Conservation (phyloP, 2,329 filamentous ascomycete species). For the Fusarium drepaniforme region DNA sequence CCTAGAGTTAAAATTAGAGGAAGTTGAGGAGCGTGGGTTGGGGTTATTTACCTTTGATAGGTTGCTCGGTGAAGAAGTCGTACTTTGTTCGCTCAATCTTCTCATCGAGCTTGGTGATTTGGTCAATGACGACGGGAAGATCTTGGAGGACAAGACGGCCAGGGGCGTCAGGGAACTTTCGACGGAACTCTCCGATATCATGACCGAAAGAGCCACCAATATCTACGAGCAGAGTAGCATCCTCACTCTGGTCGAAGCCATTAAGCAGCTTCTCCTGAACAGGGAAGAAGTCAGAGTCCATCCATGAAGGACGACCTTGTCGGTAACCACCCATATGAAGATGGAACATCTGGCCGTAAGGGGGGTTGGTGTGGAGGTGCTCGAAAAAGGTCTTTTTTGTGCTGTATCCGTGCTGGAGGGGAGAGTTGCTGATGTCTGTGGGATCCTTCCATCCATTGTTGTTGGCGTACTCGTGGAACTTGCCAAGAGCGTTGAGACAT, state of each 20-base stretch:
- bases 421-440: slow-evolving; percentile 44
- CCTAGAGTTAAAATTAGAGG: slow-evolving; percentile 38
- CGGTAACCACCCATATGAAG: slow-evolving; percentile 53
- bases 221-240: slow-evolving; percentile 49
- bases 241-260: slow-evolving; percentile 43
- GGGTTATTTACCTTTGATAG: slow-evolving; percentile 51
- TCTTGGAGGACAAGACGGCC: slow-evolving; percentile 64
- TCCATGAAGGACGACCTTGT: slow-evolving; percentile 50
- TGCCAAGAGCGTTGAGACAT: slow-evolving; percentile 34
- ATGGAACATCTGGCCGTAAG: slow-evolving; percentile 52
- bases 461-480: slow-evolving; percentile 48
- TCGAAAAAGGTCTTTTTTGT: slow-evolving; percentile 52
- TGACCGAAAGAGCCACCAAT: slow-evolving; percentile 52
- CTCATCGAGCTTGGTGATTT: slow-evolving; percentile 45
- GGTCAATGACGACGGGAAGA: slow-evolving; percentile 53
- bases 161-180: slow-evolving; percentile 50
- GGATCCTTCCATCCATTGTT: slow-evolving; percentile 47
- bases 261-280: slow-evolving; percentile 48
- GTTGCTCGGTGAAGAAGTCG: slow-evolving; percentile 61
- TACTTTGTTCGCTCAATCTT: slow-evolving; percentile 53
- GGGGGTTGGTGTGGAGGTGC: slow-evolving; percentile 44
- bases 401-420: slow-evolving; percentile 49
- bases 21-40: not conserved
- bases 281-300: slow-evolving; percentile 51
- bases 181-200: slow-evolving; percentile 49